Base-by-base conservation (phyloP, 371 early-diverging fungal species). In the Mucor lusitanicus region DNA sequence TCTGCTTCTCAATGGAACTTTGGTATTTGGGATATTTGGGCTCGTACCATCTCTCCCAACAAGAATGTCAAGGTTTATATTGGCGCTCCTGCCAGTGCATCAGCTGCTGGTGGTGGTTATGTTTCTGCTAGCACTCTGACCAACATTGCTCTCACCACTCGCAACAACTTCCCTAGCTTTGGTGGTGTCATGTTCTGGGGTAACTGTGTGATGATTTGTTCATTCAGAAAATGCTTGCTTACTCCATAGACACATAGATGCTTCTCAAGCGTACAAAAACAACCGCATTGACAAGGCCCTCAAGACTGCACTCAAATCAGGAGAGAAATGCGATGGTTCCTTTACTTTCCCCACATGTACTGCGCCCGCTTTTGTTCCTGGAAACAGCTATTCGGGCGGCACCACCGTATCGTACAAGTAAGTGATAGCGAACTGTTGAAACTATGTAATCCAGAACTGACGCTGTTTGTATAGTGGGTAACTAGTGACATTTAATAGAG, bases 151-250 rank as follows among this genome's bases (percentile, higher is more conserved):
- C 28, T 46, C 3, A 57, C 67, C 4, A 81, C 76, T 6, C 78
- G 71, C 13, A 42, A 68, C 17, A 57, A 39, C 25, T 78, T 79
- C 67, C 77, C 79, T 50, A 85, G 85, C 40, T 85, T 89, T 62
- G 89, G 89, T 25, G 89, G 89, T 50, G 77, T 88, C 12, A 89
- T 89, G 89, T 82, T 85, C 23, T 89, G 89, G 89, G 83, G 81
- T 81, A 76, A 69, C 12, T 76, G 23, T 9, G 1, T 3, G 9
- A 25, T 11, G 25, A 2, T 27, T 9, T 9, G 3, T 7, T 27
- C 15, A 42, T 19, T 44, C 21, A 19, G 0, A 44, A 19, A 6
- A 7, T 19, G 3, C 23, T 37, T 37, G 15, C 25, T 37, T 44
- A 23, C 6, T 11, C 19, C 19, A 25, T 59, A 6, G 13, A 40